Percentiles rank a stretch among this genome's conserved stretches.
Conservation (phyloP, 306 rosid species). For the Acacia acuminata region DNA sequence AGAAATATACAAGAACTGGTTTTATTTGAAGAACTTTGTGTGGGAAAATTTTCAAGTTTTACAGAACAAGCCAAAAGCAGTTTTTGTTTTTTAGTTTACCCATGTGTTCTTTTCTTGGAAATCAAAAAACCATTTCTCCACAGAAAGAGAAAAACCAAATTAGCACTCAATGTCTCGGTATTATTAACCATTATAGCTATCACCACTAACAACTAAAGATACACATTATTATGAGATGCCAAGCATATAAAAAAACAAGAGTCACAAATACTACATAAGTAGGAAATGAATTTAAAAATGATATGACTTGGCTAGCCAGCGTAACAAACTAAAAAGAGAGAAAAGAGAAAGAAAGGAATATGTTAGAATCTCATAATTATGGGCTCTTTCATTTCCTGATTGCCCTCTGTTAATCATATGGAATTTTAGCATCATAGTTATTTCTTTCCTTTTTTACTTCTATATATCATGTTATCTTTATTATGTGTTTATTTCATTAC, state of each 20-base stretch:
- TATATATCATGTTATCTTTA: background rate
- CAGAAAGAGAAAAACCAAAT: background rate
- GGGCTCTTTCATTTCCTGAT: background rate
- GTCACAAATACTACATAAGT: background rate
- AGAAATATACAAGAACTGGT: slow-evolving; percentile 1
- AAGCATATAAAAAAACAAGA: background rate
- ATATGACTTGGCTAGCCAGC: slow-evolving; percentile 15
- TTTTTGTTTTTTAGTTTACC: background rate
- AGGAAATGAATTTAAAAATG: slow-evolving; percentile 14
- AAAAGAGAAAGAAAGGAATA: slow-evolving; percentile 10
- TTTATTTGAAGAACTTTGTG: background rate
- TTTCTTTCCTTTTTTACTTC: background rate
- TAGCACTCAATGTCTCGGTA: background rate
- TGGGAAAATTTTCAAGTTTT: background rate
- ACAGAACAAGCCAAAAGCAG: background rate
- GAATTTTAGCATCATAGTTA: background rate
- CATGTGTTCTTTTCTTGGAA: background rate
- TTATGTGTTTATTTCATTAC: background rate
- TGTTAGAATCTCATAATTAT: background rate
- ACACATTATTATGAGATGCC: slow-evolving; percentile 11
- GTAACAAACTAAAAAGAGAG: slow-evolving; percentile 22
- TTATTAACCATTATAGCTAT: background rate
- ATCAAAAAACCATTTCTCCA: background rate
- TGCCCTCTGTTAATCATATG: background rate
- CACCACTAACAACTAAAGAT: background rate